phyloP scores from a whole-genome alignment of 768 basidiomycete species.

The Agaricus sinodeliciosus region DNA sequence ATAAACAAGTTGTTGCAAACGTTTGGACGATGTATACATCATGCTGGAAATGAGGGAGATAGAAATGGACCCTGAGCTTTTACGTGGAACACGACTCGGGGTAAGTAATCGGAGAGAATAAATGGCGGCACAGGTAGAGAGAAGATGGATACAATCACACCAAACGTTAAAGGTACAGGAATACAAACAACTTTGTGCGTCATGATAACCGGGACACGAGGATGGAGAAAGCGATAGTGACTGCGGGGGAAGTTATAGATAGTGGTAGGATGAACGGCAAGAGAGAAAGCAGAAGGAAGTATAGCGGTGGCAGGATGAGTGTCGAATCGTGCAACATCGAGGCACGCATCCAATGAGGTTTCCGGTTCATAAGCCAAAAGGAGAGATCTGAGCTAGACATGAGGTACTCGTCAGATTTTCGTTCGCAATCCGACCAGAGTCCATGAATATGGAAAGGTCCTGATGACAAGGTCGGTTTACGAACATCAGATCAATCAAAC shows the following conservation, averaged over 20 bases:
- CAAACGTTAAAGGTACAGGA: slow-evolving; percentile 4
- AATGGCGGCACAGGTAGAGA: too few relatives aligned
- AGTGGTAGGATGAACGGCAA: background rate
- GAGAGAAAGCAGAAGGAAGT: slow-evolving; percentile 9
- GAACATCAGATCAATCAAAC: slow-evolving; percentile 1
- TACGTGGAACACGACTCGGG: too few relatives aligned
- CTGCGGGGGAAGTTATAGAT: background rate
- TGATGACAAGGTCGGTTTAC: background rate
- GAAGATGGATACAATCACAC: background rate
- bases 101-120: too few relatives aligned
- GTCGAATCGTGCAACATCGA: background rate
- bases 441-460: background rate
- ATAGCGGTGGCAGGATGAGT: slow-evolving; percentile 6
- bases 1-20: slow-evolving; percentile 7
- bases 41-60: background rate
- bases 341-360: slow-evolving; percentile 5
- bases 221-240: background rate
- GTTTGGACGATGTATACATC: background rate
- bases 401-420: background rate
- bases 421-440: background rate
- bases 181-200: slow-evolving; percentile 5
- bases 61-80: background rate
- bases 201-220: background rate
- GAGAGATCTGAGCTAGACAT: slow-evolving; percentile 3
- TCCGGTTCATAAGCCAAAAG: slow-evolving; percentile 8